Percentiles rank a stretch among this genome's conserved stretches.
Evolutionary conservation across 2,329 filamentous ascomycete species (phyloP).

Genomic region (Aspergillus oerlinghausenensis): DNA sequence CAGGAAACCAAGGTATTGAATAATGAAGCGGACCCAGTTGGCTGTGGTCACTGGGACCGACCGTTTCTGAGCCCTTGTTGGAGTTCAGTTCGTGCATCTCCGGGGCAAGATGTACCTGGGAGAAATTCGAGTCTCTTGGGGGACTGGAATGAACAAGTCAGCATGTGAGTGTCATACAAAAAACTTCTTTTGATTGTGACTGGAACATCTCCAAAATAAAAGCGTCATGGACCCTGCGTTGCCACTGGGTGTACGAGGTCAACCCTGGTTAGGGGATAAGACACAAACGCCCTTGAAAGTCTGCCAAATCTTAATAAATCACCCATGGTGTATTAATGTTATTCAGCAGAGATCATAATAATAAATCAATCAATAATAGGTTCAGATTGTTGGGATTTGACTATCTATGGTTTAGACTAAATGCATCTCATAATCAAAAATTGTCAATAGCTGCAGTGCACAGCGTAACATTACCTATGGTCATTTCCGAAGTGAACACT

Average conservation of each 20-base stretch:
- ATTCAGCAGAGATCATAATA: conserved; percentile 7
- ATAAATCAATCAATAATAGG: conserved; percentile 5
- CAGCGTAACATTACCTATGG: background rate
- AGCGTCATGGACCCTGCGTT: conserved; percentile 7
- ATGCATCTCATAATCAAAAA: background rate
- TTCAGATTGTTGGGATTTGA: background rate
- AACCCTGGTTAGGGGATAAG: conserved; percentile 4
- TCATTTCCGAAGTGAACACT: conserved; percentile 8
- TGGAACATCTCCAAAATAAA: background rate
- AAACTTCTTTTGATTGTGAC: background rate
- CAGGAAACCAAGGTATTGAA: too few species aligned
- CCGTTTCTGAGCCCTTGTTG: background rate
- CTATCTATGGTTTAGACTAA: background rate
- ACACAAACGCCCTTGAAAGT: background rate
- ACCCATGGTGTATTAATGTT: background rate
- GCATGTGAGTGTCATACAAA: background rate
- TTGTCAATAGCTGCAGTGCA: background rate
- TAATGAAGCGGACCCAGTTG: background rate
- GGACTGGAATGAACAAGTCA: background rate
- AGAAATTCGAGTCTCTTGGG: background rate
- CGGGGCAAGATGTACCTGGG: background rate
- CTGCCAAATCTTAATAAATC: background rate
- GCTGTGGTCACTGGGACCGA: background rate
- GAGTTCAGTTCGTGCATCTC: background rate
- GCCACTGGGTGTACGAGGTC: conserved; percentile 4